Conservation (phyloP, 2,329 filamentous ascomycete genomes). For the Curvularia eragrostidis region DNA sequence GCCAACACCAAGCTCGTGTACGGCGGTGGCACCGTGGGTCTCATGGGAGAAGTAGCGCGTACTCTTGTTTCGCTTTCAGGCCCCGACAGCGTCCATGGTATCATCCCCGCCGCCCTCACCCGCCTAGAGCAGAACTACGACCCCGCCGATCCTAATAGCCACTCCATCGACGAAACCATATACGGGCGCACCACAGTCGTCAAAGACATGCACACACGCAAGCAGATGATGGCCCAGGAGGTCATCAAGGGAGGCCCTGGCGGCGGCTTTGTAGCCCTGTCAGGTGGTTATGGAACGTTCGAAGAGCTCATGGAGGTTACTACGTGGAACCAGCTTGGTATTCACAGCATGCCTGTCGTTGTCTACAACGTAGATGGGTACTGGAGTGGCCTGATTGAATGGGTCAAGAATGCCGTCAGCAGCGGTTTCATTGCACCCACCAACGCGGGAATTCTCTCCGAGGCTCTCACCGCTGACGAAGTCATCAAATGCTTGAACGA, state of each 20-base stretch:
- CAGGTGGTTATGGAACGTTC: constrained; percentile 90
- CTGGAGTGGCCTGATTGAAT: constrained; percentile 84
- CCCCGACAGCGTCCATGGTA: constrained; percentile 83
- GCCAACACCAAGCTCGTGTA: constrained; percentile 87
- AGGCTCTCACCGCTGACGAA: constrained; percentile 74
- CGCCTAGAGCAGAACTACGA: constrained; percentile 73
- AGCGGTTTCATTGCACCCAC: constrained; percentile 76
- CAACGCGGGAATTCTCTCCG: constrained; percentile 79
- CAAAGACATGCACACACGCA: constrained; percentile 94
- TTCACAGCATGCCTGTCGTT: constrained; percentile 77
- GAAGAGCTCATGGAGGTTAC: constrained; percentile 93
- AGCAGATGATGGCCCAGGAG: constrained; percentile 89
- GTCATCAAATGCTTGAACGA: constrained; percentile 73
- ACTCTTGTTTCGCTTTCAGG: constrained; percentile 85
- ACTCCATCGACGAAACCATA: constrained; percentile 64
- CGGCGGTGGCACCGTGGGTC: constrained; percentile 89
- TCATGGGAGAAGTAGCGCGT: constrained; percentile 94
- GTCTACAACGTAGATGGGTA: constrained; percentile 89
- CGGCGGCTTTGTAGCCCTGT: constrained; percentile 86
- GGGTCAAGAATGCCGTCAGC: constrained; percentile 77
- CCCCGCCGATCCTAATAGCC: constrained; percentile 49
- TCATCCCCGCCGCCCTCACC: constrained; percentile 88
- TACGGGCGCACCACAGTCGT: constrained; percentile 91
- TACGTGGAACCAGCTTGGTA: constrained; percentile 96
- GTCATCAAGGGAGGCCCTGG: constrained; percentile 82